Evolutionary conservation across 805 yeast species (phyloP).

Genomic region (Candida pseudoglaebosa): DNA sequence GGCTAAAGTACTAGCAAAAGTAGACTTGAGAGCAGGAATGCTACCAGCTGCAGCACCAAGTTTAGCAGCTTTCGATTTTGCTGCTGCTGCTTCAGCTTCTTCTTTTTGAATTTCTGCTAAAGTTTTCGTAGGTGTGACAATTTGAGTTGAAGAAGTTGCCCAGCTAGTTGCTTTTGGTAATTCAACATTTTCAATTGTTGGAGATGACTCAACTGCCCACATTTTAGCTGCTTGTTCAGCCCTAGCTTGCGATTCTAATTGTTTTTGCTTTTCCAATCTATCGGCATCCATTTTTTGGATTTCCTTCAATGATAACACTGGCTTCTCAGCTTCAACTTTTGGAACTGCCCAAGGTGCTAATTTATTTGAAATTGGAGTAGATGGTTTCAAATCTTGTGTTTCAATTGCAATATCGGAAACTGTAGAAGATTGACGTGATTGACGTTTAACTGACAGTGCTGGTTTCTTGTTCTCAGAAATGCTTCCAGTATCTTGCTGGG

Average conservation of each 20-base stretch:
- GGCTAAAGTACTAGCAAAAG: conserved; percentile 33
- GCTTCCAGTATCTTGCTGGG: not conserved
- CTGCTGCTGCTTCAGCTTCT: conserved; percentile 42
- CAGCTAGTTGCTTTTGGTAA: conserved; percentile 44
- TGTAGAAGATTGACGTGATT: conserved; percentile 1
- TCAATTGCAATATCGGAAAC: conserved; percentile 6
- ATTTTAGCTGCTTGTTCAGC: conserved; percentile 24
- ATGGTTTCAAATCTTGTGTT: conserved; percentile 13
- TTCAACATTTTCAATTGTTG: conserved; percentile 16
- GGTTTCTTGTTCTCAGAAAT: not conserved
- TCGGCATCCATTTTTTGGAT: conserved; percentile 51
- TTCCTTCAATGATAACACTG: conserved; percentile 46
- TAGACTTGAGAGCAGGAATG: conserved; percentile 13
- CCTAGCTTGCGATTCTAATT: conserved; percentile 30
- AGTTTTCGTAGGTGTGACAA: conserved; percentile 41
- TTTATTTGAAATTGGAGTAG: conserved; percentile 11
- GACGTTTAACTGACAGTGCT: not conserved
- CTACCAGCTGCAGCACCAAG: conserved; percentile 2
- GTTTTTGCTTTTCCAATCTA: conserved; percentile 33
- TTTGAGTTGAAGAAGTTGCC: conserved; percentile 25
- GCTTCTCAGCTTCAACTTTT: conserved; percentile 19
- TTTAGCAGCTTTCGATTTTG: conserved; percentile 17
- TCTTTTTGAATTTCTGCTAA: conserved; percentile 62
- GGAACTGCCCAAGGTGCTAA: conserved; percentile 57
- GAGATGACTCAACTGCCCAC: conserved; percentile 17